Conservation (phyloP, 805 yeast species). For the Saturnispora quitensis region DNA sequence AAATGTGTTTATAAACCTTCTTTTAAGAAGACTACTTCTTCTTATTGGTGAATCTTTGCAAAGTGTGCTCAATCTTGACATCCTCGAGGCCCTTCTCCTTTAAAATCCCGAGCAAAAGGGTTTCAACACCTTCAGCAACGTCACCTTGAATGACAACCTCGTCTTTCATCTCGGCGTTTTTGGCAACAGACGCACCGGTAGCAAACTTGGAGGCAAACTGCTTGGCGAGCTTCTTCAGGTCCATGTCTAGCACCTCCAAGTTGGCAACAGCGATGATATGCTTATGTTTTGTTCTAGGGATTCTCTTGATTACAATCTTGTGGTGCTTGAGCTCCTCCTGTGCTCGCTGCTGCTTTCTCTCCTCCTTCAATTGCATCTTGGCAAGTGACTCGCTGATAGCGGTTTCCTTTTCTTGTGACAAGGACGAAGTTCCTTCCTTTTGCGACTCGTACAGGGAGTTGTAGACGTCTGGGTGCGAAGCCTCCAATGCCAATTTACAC, state of each 20-base stretch:
- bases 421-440: constrained; percentile 45
- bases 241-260: constrained; percentile 70
- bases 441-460: constrained; percentile 51
- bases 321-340: constrained; percentile 68
- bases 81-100: constrained; percentile 76
- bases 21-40: constrained; percentile 14
- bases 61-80: constrained; percentile 82
- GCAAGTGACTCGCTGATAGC: constrained; percentile 74
- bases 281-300: constrained; percentile 84
- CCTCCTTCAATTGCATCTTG: constrained; percentile 80
- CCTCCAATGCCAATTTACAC: constrained; percentile 76
- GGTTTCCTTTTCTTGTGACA: constrained; percentile 70
- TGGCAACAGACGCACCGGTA: constrained; percentile 88
- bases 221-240: constrained; percentile 84
- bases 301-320: constrained; percentile 74
- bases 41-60: constrained; percentile 72
- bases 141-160: constrained; percentile 93
- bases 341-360: constrained; percentile 77
- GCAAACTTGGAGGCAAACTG: constrained; percentile 91
- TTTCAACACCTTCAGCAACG: constrained; percentile 85
- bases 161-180: constrained; percentile 84
- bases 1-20: background rate
- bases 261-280: constrained; percentile 82
- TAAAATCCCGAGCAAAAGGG: constrained; percentile 56
- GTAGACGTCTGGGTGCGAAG: constrained; percentile 47